These are phyloP conservation scores for Onygenales sp. DNA, from an alignment of 2,329 filamentous ascomycete genomes.

Conservation along the genomic window DNA sequence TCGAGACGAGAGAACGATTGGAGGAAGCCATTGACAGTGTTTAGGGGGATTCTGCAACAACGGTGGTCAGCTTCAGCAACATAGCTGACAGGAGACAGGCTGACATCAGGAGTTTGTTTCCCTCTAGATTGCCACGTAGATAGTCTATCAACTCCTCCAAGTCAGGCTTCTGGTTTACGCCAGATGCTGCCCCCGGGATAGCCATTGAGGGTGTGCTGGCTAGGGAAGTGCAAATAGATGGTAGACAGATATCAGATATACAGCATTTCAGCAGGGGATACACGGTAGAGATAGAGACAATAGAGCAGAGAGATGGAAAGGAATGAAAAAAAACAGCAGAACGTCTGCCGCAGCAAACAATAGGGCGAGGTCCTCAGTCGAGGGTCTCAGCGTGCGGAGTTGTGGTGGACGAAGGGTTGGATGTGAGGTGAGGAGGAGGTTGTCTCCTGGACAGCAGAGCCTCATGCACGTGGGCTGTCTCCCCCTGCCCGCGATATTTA, in stretches of 20 bases:
- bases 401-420: too few species aligned
- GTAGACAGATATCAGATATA: too few species aligned
- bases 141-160: constrained; percentile 2
- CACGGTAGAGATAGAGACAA: neutral
- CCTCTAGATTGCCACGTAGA: constrained; percentile 1
- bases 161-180: neutral
- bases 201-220: neutral
- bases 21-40: constrained; percentile 5
- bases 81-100: neutral
- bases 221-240: neutral
- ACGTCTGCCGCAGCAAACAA: too few species aligned
- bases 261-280: too few species aligned
- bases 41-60: constrained; percentile 6
- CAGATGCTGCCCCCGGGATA: neutral
- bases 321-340: too few species aligned
- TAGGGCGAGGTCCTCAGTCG: too few species aligned
- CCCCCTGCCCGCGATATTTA: too few species aligned
- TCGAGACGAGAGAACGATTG: constrained; percentile 1
- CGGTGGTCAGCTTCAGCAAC: neutral
- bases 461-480: too few species aligned
- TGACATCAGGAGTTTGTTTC: constrained; percentile 7
- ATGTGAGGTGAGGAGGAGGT: too few species aligned
- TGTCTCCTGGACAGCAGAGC: too few species aligned
- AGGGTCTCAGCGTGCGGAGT: too few species aligned
- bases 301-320: too few species aligned